Evolutionary conservation across 2,329 filamentous ascomycete species (phyloP).

Genomic region (Calonectria montana): DNA sequence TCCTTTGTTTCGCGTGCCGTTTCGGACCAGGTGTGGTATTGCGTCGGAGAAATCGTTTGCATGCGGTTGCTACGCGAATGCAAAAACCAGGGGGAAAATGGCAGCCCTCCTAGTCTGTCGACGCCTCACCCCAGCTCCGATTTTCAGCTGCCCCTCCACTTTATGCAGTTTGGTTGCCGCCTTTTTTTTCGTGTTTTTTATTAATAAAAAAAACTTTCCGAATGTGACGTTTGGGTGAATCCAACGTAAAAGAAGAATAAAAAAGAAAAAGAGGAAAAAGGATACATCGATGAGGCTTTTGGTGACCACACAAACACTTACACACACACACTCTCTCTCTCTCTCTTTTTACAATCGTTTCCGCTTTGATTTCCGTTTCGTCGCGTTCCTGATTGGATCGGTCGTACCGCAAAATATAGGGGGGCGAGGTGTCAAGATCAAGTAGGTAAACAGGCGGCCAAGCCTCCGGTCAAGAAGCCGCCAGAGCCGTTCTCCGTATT

Average conservation of each 20-base stretch:
- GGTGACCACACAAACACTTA: neutral
- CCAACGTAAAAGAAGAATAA: neutral
- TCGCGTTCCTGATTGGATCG: slow-evolving; percentile 9
- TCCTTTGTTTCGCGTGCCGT: neutral
- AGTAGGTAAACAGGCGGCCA: slow-evolving; percentile 34
- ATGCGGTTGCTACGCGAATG: neutral
- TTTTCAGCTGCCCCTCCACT: slow-evolving; percentile 16
- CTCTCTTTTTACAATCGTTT: neutral
- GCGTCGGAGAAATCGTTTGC: slow-evolving; percentile 2
- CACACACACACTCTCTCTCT: no score
- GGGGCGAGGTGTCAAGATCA: neutral
- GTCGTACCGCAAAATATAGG: neutral
- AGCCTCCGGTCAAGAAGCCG: slow-evolving; percentile 27
- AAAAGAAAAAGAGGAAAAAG: no score
- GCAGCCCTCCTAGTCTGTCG: neutral
- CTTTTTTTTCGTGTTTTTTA: neutral
- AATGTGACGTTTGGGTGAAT: neutral
- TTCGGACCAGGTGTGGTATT: neutral
- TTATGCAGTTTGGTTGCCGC: neutral
- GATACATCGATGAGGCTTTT: neutral
- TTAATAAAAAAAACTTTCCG: neutral
- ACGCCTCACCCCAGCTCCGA: neutral
- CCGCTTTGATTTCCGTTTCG: neutral
- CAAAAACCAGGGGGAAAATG: slow-evolving; percentile 5
- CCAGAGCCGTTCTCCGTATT: slow-evolving; percentile 33